Evolutionary conservation across 306 rosid species (phyloP).

Genomic region (Prinsepia uniflora): DNA sequence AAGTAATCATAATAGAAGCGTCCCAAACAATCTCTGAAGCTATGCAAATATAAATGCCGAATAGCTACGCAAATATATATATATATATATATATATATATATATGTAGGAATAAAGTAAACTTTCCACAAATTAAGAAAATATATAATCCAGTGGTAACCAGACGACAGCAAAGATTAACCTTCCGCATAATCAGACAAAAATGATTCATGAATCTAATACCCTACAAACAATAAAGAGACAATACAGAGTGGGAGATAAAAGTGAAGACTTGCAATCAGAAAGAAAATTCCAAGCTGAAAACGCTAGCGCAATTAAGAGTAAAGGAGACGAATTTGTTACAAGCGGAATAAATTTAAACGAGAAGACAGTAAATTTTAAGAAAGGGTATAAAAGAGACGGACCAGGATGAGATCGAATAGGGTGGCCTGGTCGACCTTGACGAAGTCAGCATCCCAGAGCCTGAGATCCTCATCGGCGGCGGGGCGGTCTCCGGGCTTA

Average conservation of each 20-base stretch:
- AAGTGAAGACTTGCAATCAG: background rate
- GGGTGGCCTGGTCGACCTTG: constrained; percentile 53
- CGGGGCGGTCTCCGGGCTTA: constrained; percentile 40
- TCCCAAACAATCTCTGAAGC: background rate
- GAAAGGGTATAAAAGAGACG: background rate
- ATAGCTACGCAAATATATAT: background rate
- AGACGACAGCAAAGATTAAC: background rate
- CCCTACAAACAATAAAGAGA: background rate
- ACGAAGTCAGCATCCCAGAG: constrained; percentile 51
- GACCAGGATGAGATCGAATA: constrained; percentile 62
- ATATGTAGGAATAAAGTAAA: too few relatives aligned
- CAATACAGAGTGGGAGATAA: background rate
- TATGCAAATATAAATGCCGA: background rate
- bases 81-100: too few relatives aligned
- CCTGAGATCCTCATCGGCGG: constrained; percentile 44
- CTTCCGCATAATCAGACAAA: background rate
- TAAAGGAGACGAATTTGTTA: background rate
- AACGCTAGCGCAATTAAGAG: background rate
- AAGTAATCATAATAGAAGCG: background rate
- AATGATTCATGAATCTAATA: background rate
- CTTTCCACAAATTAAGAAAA: background rate
- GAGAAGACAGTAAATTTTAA: background rate
- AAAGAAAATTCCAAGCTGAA: background rate
- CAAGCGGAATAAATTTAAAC: background rate
- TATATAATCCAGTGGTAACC: background rate